A percentile compares a stretch with the other conserved stretches of the same genome.
Conservation (phyloP, 495 filamentous ascomycete species). For the Daldinia bambusicola region DNA sequence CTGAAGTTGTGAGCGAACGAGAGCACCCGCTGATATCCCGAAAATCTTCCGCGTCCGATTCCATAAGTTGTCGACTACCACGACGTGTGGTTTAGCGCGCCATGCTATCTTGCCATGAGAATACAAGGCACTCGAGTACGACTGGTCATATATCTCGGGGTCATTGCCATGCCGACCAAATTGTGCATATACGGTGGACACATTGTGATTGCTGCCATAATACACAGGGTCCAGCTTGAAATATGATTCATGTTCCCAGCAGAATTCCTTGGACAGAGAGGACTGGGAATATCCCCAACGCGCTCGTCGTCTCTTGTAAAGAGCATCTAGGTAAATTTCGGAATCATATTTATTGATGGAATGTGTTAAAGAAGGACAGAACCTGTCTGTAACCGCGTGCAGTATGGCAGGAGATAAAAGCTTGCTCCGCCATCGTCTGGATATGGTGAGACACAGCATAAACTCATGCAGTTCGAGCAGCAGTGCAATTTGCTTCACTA, state of each 20-base stretch:
- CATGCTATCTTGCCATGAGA: constrained; percentile 49
- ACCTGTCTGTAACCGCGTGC: constrained; percentile 22
- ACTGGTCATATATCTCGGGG: not conserved
- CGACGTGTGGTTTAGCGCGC: constrained; percentile 18
- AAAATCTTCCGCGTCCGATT: constrained; percentile 45
- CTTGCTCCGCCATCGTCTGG: constrained; percentile 47
- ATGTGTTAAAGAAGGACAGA: constrained; percentile 38
- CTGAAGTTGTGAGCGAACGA: constrained; percentile 11
- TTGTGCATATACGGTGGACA: constrained; percentile 9
- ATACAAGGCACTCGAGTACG: constrained; percentile 25
- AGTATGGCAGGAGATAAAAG: constrained; percentile 43
- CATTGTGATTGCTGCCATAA: constrained; percentile 17
- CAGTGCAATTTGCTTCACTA: constrained; percentile 44
- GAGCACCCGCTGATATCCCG: constrained; percentile 21
- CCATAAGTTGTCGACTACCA: constrained; percentile 48
- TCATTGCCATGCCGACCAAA: not conserved
- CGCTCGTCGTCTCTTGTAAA: constrained; percentile 28
- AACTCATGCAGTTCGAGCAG: constrained; percentile 42
- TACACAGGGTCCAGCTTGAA: constrained; percentile 39
- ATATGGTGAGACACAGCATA: constrained; percentile 43
- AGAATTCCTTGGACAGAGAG: constrained; percentile 18
- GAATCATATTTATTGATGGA: not conserved
- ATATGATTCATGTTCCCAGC: constrained; percentile 31
- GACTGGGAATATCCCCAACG: not conserved
- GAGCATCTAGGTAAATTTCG: constrained; percentile 14